Evolutionary conservation across 306 rosid species (phyloP), one percentile per base, ranked within the genome.

Genomic region (Vigna hirtella): DNA sequence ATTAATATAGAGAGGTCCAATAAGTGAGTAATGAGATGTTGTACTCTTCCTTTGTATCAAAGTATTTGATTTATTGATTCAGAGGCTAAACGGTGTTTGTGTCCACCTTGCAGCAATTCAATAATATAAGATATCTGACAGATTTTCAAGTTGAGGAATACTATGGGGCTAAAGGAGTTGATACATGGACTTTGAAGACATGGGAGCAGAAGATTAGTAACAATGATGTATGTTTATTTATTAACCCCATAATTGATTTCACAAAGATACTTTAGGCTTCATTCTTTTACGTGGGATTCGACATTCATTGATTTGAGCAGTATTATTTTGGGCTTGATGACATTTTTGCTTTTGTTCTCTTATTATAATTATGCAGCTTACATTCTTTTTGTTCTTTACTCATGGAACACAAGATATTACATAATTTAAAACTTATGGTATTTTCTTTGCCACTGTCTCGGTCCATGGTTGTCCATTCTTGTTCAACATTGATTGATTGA

Each of bases 151-250:
- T 94, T 30, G 95, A 81, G 65, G 91, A 92, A 70, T 94, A 88
- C 70, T 89, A 70, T 79, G 98, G 98, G 57, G 91, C 90, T 34
- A 90, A 87, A 83, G 92, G 98, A 53, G 97, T 94, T 28, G 98
- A 90, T 79, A 72, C 85, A 4, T 94, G 98, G 98, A 68, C 72
- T 82, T 34, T 77, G 47, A 64, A 88, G 71, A 40, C 80, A 71
- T 94, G 98, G 98, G 92, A 92, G 81, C 82, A 85, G 85, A 93
- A 90, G 77, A 81, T 83, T 18, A 81, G 70, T 40, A 82, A 73
- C 69, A 87, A 87, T 74, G 92, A 94, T 85, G 98, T 92, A 80
- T 81, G 91, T 58, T 82, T 79, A 64, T 70, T 73, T 17, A 6
- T 77, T 40, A 16, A 66, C 40, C 61, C 70, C 53, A 71, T 81